A percentile compares a stretch with the other conserved stretches of the same genome.
These are phyloP conservation scores for Lentinula lateritia DNA, from an alignment of 768 basidiomycete genomes.

Conservation along the genomic window DNA sequence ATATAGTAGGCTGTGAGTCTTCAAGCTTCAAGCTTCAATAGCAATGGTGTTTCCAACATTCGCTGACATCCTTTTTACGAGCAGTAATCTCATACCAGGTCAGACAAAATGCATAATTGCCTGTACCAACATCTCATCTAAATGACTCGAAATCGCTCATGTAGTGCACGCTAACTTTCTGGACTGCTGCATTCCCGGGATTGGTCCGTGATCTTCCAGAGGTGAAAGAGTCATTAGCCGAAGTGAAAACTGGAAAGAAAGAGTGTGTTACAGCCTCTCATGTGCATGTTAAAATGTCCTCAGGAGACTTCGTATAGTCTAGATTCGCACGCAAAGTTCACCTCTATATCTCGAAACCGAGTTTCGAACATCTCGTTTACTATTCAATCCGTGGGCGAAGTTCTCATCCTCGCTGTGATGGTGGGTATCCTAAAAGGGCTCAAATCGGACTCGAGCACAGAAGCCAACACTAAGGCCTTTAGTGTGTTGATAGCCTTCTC, in stretches of 20 bases:
- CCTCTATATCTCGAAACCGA: slow-evolving; percentile 65
- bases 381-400: slow-evolving; percentile 63
- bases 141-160: neutral
- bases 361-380: slow-evolving; percentile 75
- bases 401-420: slow-evolving; percentile 66
- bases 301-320: slow-evolving; percentile 19
- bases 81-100: slow-evolving; percentile 72
- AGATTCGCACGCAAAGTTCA: slow-evolving; percentile 47
- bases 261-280: slow-evolving; percentile 26
- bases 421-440: slow-evolving; percentile 70
- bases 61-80: slow-evolving; percentile 7
- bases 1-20: slow-evolving; percentile 57
- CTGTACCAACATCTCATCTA: neutral
- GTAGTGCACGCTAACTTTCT: slow-evolving; percentile 69
- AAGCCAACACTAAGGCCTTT: slow-evolving; percentile 72
- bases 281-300: neutral
- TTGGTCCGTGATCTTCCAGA: slow-evolving; percentile 66
- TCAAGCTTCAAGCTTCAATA: too few relatives aligned
- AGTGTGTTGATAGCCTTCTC: slow-evolving; percentile 76
- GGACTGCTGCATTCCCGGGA: slow-evolving; percentile 80
- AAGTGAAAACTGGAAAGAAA: slow-evolving; percentile 38
- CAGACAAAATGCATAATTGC: neutral
- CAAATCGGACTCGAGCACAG: slow-evolving; percentile 51
- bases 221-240: slow-evolving; percentile 45
- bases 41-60: neutral